phyloP scores from a whole-genome alignment of 306 rosid species.

The Coriaria nepalensis region DNA sequence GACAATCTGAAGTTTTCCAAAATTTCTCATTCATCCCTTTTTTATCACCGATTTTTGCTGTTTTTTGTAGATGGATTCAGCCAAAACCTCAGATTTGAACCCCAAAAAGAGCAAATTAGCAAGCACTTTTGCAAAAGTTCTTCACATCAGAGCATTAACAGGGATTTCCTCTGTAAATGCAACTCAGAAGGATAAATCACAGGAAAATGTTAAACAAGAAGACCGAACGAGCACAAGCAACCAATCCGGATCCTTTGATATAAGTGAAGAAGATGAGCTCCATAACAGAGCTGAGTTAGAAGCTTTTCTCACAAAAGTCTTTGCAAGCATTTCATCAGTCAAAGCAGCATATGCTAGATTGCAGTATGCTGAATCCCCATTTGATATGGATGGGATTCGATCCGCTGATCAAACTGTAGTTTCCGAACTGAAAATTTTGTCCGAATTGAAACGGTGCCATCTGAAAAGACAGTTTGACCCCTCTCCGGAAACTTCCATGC shows the following conservation, averaged over 20 bases:
- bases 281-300: slow-evolving; percentile 43
- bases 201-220: slow-evolving; percentile 15
- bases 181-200: slow-evolving; percentile 2
- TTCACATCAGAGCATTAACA: slow-evolving; percentile 42
- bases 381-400: slow-evolving; percentile 65
- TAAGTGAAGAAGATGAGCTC: slow-evolving; percentile 36
- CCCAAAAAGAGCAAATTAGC: slow-evolving; percentile 58
- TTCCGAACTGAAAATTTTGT: slow-evolving; percentile 51
- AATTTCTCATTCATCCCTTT: no score
- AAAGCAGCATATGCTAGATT: slow-evolving; percentile 79
- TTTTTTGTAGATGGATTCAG: slow-evolving; percentile 60
- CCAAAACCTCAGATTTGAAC: slow-evolving; percentile 39
- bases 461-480: slow-evolving; percentile 66
- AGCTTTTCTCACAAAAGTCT: slow-evolving; percentile 57
- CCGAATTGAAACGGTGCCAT: slow-evolving; percentile 70
- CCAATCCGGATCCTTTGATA: slow-evolving; percentile 19
- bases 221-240: slow-evolving; percentile 16
- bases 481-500: slow-evolving; percentile 34
- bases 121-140: slow-evolving; percentile 64
- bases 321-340: slow-evolving; percentile 54
- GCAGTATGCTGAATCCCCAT: slow-evolving; percentile 63
- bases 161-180: slow-evolving; percentile 53
- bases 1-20: no score
- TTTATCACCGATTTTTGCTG: background rate
- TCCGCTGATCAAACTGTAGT: slow-evolving; percentile 47